These are phyloP conservation scores for Neoascochyta sp. DNA, from an alignment of 2,329 filamentous ascomycete genomes.

Conservation along the genomic window DNA sequence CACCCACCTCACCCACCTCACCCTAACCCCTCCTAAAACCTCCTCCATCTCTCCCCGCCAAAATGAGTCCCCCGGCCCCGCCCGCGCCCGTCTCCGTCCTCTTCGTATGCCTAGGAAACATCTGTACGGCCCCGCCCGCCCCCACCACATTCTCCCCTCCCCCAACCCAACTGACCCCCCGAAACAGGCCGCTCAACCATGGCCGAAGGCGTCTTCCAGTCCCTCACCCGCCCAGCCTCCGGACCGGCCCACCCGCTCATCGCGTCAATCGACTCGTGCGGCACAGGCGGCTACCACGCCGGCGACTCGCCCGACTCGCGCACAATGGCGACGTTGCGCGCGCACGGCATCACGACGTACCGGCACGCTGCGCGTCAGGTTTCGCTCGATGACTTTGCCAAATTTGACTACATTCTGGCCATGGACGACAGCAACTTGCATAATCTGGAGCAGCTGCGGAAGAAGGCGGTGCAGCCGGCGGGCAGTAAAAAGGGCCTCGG, in stretches of 20 bases:
- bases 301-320: constrained; percentile 74
- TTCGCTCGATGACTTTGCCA: constrained; percentile 66
- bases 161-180: constrained; percentile 31
- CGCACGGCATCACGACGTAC: constrained; percentile 74
- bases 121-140: constrained; percentile 55
- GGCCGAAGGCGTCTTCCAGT: constrained; percentile 89
- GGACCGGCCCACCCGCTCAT: constrained; percentile 50
- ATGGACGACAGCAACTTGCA: constrained; percentile 85
- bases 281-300: constrained; percentile 83
- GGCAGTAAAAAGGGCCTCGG: constrained; percentile 41
- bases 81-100: constrained; percentile 63
- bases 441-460: constrained; percentile 61
- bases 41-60: too few relatives aligned
- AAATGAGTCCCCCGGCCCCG: constrained; percentile 9
- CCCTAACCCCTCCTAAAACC: too few relatives aligned
- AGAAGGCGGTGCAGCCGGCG: constrained; percentile 47
- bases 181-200: constrained; percentile 71
- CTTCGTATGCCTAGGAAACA: constrained; percentile 96
- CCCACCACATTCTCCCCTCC: neutral
- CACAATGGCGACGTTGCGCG: constrained; percentile 73
- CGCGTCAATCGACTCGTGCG: constrained; percentile 75
- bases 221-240: constrained; percentile 59
- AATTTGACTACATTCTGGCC: constrained; percentile 89
- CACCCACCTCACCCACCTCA: too few relatives aligned
- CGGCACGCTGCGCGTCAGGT: constrained; percentile 74